Percentiles rank a stretch among this genome's conserved stretches.
Conservation (phyloP, 2,329 filamentous ascomycete genomes). For the Colletotrichum viniferum region DNA sequence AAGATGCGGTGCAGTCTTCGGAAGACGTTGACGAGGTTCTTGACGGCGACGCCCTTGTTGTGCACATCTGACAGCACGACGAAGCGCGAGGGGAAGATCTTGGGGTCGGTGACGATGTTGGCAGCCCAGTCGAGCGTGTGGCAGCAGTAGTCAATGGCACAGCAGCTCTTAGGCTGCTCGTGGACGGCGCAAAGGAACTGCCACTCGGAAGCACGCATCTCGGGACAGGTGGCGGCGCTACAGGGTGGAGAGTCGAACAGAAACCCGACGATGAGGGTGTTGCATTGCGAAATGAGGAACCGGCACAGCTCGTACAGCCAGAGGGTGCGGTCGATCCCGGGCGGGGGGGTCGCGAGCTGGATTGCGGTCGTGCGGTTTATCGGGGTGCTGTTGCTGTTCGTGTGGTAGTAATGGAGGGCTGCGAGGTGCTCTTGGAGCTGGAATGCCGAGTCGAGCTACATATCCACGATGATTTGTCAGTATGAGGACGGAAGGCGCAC, state of each 20-base stretch:
- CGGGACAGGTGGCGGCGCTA: conserved; percentile 86
- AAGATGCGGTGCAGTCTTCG: conserved; percentile 94
- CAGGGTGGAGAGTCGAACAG: conserved; percentile 91
- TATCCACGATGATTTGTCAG: background rate
- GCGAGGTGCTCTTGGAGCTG: conserved; percentile 97
- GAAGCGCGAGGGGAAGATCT: conserved; percentile 91
- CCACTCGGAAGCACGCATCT: conserved; percentile 99
- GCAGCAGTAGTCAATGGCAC: conserved; percentile 98
- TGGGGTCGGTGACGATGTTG: conserved; percentile 90
- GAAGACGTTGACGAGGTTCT: conserved; percentile 94
- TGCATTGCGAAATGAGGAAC: conserved; percentile 93
- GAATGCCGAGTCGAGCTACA: conserved; percentile 92
- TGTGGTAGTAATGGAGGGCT: conserved; percentile 85
- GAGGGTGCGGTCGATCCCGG: conserved; percentile 81
- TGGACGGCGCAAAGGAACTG: conserved; percentile 98
- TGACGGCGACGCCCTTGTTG: conserved; percentile 68
- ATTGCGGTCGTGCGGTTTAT: conserved; percentile 78
- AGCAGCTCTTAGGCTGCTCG: conserved; percentile 94
- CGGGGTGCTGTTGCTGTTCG: conserved; percentile 68
- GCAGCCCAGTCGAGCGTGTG: conserved; percentile 98
- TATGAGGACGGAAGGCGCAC: background rate
- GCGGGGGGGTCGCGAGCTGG: conserved; percentile 78
- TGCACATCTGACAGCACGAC: conserved; percentile 59
- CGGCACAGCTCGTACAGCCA: conserved; percentile 99
- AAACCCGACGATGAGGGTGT: conserved; percentile 89